phyloP scores from a whole-genome alignment of 2,329 filamentous ascomycete species.

The Didymella keratinophila region DNA sequence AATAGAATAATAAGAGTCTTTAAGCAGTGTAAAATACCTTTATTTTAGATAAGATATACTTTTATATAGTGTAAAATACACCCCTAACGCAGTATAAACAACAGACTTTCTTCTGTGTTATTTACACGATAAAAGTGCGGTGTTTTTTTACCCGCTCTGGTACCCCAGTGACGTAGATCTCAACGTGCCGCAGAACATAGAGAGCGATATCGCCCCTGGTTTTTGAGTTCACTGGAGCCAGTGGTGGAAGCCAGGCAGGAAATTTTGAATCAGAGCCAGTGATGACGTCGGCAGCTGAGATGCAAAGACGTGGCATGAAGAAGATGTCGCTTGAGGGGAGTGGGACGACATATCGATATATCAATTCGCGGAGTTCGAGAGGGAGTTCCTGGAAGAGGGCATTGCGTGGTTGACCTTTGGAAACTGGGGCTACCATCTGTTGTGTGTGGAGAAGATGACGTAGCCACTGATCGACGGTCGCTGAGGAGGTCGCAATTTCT shows the following conservation, averaged over 20 bases:
- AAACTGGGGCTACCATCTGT: not conserved
- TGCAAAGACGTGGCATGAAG: not conserved
- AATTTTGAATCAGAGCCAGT: not conserved
- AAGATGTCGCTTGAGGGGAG: conserved; percentile 1
- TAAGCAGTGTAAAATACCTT: no score
- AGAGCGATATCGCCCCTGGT: not conserved
- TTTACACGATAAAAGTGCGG: no score
- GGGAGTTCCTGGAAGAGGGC: not conserved
- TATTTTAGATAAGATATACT: no score
- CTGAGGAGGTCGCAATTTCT: not conserved
- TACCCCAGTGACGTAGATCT: not conserved
- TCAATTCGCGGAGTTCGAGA: conserved; percentile 2
- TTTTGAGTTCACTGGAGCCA: not conserved
- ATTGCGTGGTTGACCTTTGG: not conserved
- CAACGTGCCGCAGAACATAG: not conserved
- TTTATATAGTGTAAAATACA: no score
- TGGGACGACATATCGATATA: not conserved
- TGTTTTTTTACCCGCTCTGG: no score
- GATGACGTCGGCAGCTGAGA: conserved; percentile 7
- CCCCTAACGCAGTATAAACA: no score
- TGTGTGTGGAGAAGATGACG: not conserved
- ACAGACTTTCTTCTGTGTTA: no score
- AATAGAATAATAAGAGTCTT: no score
- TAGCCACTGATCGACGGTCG: not conserved
- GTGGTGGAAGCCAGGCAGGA: not conserved